phyloP scores from a whole-genome alignment of 2,329 filamentous ascomycete species.

The Xylariaceae sp. region DNA sequence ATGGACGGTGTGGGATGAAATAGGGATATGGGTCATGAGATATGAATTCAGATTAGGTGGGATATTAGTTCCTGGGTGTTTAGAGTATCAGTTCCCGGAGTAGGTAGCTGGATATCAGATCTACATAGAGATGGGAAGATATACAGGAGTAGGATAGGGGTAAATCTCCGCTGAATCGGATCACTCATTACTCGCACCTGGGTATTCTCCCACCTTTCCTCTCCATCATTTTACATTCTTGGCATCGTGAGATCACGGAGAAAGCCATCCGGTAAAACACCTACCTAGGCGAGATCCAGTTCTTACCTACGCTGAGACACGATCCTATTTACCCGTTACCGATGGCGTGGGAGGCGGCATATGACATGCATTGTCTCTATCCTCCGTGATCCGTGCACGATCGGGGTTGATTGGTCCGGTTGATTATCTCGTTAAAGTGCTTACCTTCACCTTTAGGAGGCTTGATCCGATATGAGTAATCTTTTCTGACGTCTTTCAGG shows the following conservation, averaged over 20 bases:
- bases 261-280: too few relatives aligned
- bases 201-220: too few relatives aligned
- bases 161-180: too few relatives aligned
- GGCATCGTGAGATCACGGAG: too few relatives aligned
- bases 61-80: too few relatives aligned
- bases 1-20: not conserved
- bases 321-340: not conserved
- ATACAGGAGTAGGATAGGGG: too few relatives aligned
- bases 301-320: not conserved
- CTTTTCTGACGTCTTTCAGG: too few relatives aligned
- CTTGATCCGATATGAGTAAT: not conserved
- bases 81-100: not conserved
- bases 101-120: not conserved
- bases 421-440: not conserved
- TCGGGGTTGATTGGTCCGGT: not conserved
- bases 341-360: not conserved
- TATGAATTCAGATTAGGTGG: not conserved
- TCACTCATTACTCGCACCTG: too few relatives aligned
- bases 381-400: not conserved
- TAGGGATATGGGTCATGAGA: not conserved
- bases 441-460: not conserved
- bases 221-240: too few relatives aligned
- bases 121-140: too few relatives aligned
- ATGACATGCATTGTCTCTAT: not conserved
- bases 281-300: too few relatives aligned